Conservation (phyloP, 2,329 filamentous ascomycete species). For the Cercospora zeina region DNA sequence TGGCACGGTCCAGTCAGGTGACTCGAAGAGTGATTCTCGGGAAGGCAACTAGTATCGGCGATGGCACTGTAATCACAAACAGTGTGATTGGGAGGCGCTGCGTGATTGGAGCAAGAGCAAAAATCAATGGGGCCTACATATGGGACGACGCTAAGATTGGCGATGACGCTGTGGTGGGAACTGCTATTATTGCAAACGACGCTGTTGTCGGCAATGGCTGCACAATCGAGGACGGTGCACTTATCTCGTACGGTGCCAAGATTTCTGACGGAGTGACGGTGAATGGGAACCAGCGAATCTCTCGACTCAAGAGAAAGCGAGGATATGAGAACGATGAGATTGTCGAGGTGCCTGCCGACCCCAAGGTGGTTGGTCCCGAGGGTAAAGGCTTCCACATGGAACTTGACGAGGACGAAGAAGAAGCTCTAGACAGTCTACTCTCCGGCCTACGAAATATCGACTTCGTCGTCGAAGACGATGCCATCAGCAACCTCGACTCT, state of each 20-base stretch:
- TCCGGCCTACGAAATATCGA: conserved; percentile 48
- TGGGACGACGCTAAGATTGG: conserved; percentile 82
- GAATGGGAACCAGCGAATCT: conserved; percentile 48
- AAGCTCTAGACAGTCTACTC: conserved; percentile 47
- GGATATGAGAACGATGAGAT: conserved; percentile 47
- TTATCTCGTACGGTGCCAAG: conserved; percentile 76
- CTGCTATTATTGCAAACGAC: conserved; percentile 74
- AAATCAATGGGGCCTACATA: conserved; percentile 75
- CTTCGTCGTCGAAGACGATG: conserved; percentile 50
- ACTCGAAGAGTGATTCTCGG: conserved; percentile 73
- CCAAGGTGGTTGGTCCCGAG: conserved; percentile 57
- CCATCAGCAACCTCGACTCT: conserved; percentile 66
- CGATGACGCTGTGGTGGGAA: conserved; percentile 68
- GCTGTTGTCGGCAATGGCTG: conserved; percentile 70
- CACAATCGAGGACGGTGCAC: conserved; percentile 67
- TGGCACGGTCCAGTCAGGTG: conserved; percentile 71
- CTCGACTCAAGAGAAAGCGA: conserved; percentile 49
- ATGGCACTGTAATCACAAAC: conserved; percentile 67
- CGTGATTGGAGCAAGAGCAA: conserved; percentile 80
- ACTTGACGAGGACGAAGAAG: conserved; percentile 64
- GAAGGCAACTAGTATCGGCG: conserved; percentile 70
- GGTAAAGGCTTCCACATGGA: conserved; percentile 63
- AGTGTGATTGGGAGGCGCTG: conserved; percentile 83
- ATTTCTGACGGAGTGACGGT: conserved; percentile 63
- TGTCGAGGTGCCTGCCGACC: conserved; percentile 45